Percentiles rank a stretch among this genome's conserved stretches.
These are phyloP conservation scores for Tulasnella sp. DNA, from an alignment of 768 basidiomycete species.

Conservation along the genomic window DNA sequence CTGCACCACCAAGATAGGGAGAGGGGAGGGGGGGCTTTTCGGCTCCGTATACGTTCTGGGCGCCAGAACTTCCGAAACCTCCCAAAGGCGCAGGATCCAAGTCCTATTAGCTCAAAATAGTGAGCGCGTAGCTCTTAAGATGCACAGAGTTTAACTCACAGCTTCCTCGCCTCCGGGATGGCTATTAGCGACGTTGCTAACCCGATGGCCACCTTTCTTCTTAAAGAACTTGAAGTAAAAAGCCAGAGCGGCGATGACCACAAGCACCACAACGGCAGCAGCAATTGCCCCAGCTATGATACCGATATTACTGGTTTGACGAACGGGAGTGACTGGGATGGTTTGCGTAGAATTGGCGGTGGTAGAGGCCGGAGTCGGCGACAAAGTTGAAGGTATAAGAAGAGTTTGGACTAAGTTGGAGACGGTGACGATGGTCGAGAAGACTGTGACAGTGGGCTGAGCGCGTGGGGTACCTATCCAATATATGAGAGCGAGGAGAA, in stretches of 20 bases:
- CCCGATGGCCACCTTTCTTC: not conserved
- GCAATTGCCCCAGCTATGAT: not conserved
- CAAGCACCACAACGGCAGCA: not conserved
- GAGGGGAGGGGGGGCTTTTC: not conserved
- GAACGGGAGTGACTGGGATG: not conserved
- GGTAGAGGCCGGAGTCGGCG: not conserved
- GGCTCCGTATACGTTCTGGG: not conserved
- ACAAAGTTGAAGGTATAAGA: not conserved
- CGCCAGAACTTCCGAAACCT: not conserved
- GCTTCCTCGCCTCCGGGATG: no score
- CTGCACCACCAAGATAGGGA: not conserved
- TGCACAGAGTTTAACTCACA: no score
- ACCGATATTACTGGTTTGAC: not conserved
- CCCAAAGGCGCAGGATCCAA: not conserved
- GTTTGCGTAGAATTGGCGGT: not conserved
- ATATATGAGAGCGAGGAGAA: not conserved
- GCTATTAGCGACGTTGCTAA: not conserved
- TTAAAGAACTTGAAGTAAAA: not conserved
- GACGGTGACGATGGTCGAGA: not conserved
- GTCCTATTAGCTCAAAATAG: not conserved
- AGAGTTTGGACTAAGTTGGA: not conserved
- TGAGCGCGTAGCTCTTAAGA: not conserved
- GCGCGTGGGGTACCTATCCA: not conserved
- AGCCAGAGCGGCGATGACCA: not conserved
- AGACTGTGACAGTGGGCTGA: not conserved